These are phyloP conservation scores for Dendrobium officinale DNA, from an alignment of 106 monocot species.

Conservation along the genomic window DNA sequence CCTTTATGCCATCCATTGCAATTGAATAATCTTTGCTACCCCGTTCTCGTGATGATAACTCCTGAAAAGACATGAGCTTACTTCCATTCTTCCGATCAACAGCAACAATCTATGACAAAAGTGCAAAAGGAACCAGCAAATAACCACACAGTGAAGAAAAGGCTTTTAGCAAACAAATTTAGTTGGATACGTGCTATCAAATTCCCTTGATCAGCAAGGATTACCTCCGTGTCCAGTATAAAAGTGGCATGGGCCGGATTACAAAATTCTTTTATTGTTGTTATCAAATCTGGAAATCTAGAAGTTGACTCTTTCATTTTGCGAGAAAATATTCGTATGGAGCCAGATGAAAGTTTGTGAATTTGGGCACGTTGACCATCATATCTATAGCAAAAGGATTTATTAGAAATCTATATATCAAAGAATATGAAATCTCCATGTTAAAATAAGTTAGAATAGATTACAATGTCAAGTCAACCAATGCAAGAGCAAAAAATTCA, in stretches of 20 bases:
- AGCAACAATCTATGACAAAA: slow-evolving; percentile 60
- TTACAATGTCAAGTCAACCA: background rate
- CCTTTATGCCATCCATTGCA: slow-evolving; percentile 56
- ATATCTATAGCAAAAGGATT: slow-evolving; percentile 50
- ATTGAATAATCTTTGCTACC: slow-evolving; percentile 63
- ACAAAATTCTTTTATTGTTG: slow-evolving; percentile 51
- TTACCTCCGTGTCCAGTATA: slow-evolving; percentile 93
- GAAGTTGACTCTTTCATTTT: slow-evolving; percentile 76
- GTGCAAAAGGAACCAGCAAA: background rate
- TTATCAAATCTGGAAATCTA: slow-evolving; percentile 82
- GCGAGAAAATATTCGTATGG: slow-evolving; percentile 79
- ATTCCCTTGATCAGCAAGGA: background rate
- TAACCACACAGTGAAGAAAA: background rate
- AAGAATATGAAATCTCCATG: background rate
- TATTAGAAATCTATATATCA: background rate
- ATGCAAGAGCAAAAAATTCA: background rate
- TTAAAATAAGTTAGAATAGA: background rate
- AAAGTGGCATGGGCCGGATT: slow-evolving; percentile 43
- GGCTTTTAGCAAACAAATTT: background rate
- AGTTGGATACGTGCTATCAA: background rate
- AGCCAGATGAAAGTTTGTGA: slow-evolving; percentile 72
- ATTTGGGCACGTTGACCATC: slow-evolving; percentile 99
- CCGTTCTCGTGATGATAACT: slow-evolving; percentile 79
- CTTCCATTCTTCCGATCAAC: slow-evolving; percentile 70
- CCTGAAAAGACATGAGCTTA: slow-evolving; percentile 83